Conservation (phyloP, 2,329 filamentous ascomycete genomes). For the Trichoderma sp. region DNA sequence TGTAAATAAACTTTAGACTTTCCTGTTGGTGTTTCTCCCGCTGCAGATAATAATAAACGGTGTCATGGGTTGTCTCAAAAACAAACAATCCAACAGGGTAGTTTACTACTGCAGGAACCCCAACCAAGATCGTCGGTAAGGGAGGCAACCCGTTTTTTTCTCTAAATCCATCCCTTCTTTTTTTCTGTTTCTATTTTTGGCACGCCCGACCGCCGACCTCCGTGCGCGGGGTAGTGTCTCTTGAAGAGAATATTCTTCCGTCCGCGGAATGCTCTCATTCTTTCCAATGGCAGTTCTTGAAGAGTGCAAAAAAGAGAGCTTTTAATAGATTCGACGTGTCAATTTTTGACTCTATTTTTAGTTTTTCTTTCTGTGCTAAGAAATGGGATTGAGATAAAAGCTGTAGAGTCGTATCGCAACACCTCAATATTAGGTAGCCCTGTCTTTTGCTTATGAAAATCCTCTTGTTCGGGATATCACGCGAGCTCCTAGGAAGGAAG, state of each 20-base stretch:
- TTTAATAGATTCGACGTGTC: constrained; percentile 6
- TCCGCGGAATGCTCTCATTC: background rate
- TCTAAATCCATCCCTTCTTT: background rate
- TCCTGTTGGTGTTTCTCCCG: background rate
- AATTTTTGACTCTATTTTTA: constrained; percentile 8
- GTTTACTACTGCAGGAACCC: constrained; percentile 16
- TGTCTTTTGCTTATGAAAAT: background rate
- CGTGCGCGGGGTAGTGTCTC: background rate
- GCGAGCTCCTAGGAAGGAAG: constrained; percentile 1
- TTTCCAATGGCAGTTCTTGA: background rate
- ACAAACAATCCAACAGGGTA: background rate
- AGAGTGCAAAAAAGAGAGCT: background rate
- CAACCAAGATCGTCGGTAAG: constrained; percentile 16
- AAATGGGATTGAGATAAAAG: background rate
- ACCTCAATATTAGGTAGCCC: background rate
- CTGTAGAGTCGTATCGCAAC: background rate
- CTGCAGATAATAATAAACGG: background rate
- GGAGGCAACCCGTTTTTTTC: constrained; percentile 8
- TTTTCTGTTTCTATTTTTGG: constrained; percentile 19
- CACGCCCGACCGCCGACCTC: background rate
- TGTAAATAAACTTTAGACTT: background rate
- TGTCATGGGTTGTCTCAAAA: background rate
- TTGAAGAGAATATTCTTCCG: background rate
- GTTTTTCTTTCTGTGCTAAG: background rate
- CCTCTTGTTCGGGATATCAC: constrained; percentile 1